Percentiles rank a stretch among this genome's conserved stretches.
These are phyloP conservation scores for Linanthus parryae DNA, from an alignment of 148 eudicot genomes.

Conservation along the genomic window DNA sequence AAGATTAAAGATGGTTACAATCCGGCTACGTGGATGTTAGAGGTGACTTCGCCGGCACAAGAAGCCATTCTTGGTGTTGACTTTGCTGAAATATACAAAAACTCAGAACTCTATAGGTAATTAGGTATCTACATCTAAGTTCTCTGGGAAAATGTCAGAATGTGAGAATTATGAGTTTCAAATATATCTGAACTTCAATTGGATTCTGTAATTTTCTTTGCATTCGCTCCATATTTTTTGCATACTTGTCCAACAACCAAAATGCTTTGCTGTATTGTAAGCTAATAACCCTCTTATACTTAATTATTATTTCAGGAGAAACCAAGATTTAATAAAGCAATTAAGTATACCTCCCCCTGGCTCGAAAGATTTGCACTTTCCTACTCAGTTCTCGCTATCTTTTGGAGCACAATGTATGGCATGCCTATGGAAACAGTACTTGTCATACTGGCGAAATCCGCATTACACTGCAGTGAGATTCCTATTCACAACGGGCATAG, in stretches of 20 bases:
- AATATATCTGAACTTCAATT: not conserved
- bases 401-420: slow-evolving; percentile 40
- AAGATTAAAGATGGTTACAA: slow-evolving; percentile 52
- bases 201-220: not conserved
- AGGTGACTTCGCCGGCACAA: slow-evolving; percentile 35
- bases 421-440: slow-evolving; percentile 56
- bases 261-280: not conserved
- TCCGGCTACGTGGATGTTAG: slow-evolving; percentile 74
- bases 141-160: not conserved
- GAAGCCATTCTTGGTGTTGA: slow-evolving; percentile 33
- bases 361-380: slow-evolving; percentile 38
- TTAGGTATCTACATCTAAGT: slow-evolving; percentile 10
- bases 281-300: not conserved
- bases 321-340: slow-evolving; percentile 44
- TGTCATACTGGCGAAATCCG: slow-evolving; percentile 57
- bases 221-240: not conserved
- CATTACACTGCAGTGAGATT: slow-evolving; percentile 40
- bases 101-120: slow-evolving; percentile 38
- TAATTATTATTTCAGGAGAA: slow-evolving; percentile 25
- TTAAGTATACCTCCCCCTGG: slow-evolving; percentile 37
- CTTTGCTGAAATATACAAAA: slow-evolving; percentile 37
- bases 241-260: not conserved
- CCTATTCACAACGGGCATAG: slow-evolving; percentile 30
- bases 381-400: slow-evolving; percentile 34
- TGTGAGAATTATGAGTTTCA: not conserved